These are phyloP conservation scores for Neurospora sp. DNA, from an alignment of 495 filamentous ascomycete genomes.

Conservation along the genomic window DNA sequence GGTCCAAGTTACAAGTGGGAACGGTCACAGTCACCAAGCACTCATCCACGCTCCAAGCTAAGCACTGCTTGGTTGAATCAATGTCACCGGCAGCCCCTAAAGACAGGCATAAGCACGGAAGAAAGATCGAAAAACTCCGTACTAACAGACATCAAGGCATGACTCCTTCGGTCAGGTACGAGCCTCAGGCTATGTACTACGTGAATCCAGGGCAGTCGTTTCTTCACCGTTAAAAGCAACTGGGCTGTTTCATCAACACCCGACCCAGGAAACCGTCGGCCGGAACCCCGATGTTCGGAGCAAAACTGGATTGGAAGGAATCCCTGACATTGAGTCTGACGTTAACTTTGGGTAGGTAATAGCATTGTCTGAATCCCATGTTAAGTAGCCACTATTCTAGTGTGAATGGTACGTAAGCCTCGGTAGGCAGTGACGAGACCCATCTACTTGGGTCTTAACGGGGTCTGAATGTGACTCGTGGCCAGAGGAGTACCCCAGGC, in stretches of 20 bases:
- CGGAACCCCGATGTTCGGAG: background rate
- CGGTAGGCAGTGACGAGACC: too few species aligned
- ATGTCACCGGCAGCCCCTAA: background rate
- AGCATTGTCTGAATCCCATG: too few species aligned
- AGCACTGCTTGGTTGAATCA: background rate
- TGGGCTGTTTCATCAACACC: background rate
- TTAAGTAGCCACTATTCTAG: too few species aligned
- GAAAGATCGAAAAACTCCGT: background rate
- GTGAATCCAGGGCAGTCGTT: background rate
- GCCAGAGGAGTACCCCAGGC: too few species aligned
- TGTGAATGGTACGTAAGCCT: too few species aligned
- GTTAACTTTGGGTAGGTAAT: too few species aligned
- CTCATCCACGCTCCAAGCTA: background rate
- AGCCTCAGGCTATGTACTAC: background rate
- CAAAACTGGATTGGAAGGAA: background rate
- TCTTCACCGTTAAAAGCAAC: background rate
- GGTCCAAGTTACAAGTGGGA: background rate
- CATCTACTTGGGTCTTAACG: too few species aligned
- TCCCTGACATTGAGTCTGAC: too few species aligned
- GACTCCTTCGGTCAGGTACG: background rate
- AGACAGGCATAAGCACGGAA: background rate
- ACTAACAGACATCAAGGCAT: background rate
- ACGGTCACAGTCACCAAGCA: background rate
- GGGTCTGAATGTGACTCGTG: too few species aligned
- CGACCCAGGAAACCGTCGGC: background rate